Base-by-base conservation (phyloP, 352 stramenopile species). In the Albugo laibachii region DNA sequence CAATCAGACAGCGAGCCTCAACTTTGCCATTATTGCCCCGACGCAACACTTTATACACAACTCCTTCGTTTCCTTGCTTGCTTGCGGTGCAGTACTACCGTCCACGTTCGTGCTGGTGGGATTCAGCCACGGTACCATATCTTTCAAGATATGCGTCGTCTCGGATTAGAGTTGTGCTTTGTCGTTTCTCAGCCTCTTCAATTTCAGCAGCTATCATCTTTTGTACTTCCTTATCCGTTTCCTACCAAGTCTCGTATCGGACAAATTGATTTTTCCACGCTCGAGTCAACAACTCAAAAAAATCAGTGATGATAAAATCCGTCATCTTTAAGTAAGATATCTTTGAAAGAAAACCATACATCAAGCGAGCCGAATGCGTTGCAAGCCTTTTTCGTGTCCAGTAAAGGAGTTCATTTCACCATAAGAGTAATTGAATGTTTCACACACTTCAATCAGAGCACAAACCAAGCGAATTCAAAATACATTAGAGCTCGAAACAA, bases 21-120 rank as follows among this genome's bases (percentile, higher is more conserved):
- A 96, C 74, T 54, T 96, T 97, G 53, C 94, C 94, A 64, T 97
- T 97, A 65, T 95, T 96, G 15, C 94, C 93, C 42, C 93, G 87
- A 53, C 95, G 95, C 6, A 98, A 58, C 53, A 98, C 78, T 24
- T 94, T 91, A 54, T 97, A 97, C 19, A 83, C 63, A 14, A 93
- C 75, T 8, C 72, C 81, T 37, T 61, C 51, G 13, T 55, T 48
- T 12, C 56, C 54, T 5, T 56, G 66, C 49, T 55, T 61, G 0
- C 51, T 20, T 65, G 52, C 24, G 61, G 59, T 15, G 62, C 48
- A 0, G 31, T 31, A 19, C 31, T 43, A 31, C 19, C 49, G 24
- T 45, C 20, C 16, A 24, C 16, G 20, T 43, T 8, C 38, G 38
- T 43, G 8, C 8, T 6, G 38, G 45, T 19, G 38, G 38, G 16